Percentiles rank a stretch among this genome's conserved stretches.
phyloP scores from a whole-genome alignment of 2,329 filamentous ascomycete genomes.

The Plectosphaerella sp. region DNA sequence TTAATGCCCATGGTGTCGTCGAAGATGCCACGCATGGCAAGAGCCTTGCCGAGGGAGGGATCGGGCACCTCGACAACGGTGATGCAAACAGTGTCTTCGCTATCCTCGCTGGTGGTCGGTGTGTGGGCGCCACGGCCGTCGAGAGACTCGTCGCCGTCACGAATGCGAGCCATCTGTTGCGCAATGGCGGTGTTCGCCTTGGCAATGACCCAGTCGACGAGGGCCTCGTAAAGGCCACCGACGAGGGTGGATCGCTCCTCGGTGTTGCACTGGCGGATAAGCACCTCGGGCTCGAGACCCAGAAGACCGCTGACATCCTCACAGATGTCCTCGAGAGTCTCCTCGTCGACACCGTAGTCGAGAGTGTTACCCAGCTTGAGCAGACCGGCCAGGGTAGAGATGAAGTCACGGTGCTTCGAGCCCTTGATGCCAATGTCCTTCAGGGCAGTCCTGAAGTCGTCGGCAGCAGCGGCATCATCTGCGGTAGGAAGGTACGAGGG shows the following conservation, averaged over 20 bases:
- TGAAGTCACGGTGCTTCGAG: slow-evolving; percentile 71
- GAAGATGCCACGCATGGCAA: slow-evolving; percentile 87
- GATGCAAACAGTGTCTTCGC: slow-evolving; percentile 79
- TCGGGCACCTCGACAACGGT: slow-evolving; percentile 84
- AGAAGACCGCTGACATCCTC: slow-evolving; percentile 86
- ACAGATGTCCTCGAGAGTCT: slow-evolving; percentile 78
- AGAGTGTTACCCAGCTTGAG: slow-evolving; percentile 89
- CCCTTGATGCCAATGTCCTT: slow-evolving; percentile 95
- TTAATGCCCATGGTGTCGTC: slow-evolving; percentile 93
- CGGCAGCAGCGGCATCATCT: slow-evolving; percentile 86
- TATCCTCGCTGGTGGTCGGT: slow-evolving; percentile 65
- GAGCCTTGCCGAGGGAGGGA: slow-evolving; percentile 75
- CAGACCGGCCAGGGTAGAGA: slow-evolving; percentile 80
- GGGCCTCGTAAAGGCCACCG: slow-evolving; percentile 82
- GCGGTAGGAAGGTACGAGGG: slow-evolving; percentile 87
- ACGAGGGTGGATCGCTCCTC: slow-evolving; percentile 81
- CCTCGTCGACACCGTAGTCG: slow-evolving; percentile 78
- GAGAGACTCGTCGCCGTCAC: slow-evolving; percentile 62
- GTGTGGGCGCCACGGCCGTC: slow-evolving; percentile 60
- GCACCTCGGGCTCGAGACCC: slow-evolving; percentile 79
- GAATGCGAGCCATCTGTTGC: slow-evolving; percentile 64
- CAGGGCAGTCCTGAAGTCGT: slow-evolving; percentile 83
- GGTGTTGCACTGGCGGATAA: slow-evolving; percentile 74
- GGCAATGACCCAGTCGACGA: slow-evolving; percentile 90
- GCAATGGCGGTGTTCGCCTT: slow-evolving; percentile 86